Evolutionary conservation across 352 stramenopile species (phyloP).

Genomic region (Phytophthora pini): DNA sequence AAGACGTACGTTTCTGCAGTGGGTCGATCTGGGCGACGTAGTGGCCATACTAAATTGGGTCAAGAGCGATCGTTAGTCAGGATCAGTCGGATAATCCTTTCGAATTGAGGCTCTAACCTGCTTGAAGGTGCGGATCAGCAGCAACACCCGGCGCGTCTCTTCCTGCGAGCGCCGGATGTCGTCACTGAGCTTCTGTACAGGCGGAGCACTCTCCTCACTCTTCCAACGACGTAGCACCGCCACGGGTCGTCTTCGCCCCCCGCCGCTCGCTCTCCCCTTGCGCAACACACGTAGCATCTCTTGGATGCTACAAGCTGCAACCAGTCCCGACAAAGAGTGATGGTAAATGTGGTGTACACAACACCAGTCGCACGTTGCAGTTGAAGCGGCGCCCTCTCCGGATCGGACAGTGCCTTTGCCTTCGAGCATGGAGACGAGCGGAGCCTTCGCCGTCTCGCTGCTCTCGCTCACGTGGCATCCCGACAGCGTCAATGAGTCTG

Average conservation of each 20-base stretch:
- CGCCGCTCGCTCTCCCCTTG: conserved; percentile 4
- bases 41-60: conserved; percentile 68
- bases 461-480: conserved; percentile 37
- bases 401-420: neutral
- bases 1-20: conserved; percentile 69
- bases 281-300: conserved; percentile 34
- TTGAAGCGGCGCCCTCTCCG: conserved; percentile 27
- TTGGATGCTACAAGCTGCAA: neutral
- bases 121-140: conserved; percentile 90
- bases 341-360: conserved; percentile 12
- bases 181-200: conserved; percentile 74
- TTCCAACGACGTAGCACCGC: conserved; percentile 20
- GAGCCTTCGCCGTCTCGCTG: conserved; percentile 51
- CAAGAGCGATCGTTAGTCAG: neutral
- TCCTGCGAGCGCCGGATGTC: conserved; percentile 87
- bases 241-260: conserved; percentile 3
- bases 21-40: conserved; percentile 90
- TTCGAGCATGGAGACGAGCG: conserved; percentile 26
- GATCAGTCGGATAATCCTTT: neutral
- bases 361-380: conserved; percentile 10
- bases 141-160: conserved; percentile 81
- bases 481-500: neutral
- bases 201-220: conserved; percentile 15
- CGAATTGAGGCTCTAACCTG: conserved; percentile 38
- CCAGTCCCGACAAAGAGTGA: conserved; percentile 3